These are phyloP conservation scores for Cercophora sp. DNA, from an alignment of 495 filamentous ascomycete species.

Conservation along the genomic window DNA sequence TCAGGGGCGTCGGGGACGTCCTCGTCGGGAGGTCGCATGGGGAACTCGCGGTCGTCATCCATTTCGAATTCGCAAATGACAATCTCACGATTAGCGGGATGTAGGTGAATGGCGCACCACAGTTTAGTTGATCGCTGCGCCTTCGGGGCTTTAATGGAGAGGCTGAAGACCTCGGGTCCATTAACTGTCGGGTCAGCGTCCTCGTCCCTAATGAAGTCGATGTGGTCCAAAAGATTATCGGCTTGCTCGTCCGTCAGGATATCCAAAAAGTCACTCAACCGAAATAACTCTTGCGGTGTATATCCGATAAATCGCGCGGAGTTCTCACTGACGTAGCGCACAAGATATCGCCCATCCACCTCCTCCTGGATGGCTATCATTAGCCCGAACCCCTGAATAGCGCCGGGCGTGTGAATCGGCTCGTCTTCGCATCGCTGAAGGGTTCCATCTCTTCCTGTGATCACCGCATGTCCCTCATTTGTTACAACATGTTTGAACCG, in stretches of 20 bases:
- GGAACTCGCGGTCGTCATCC: constrained; percentile 73
- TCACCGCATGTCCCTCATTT: constrained; percentile 77
- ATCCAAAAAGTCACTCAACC: constrained; percentile 68
- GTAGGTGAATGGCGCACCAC: constrained; percentile 87
- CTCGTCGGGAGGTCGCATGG: constrained; percentile 58
- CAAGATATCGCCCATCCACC: constrained; percentile 59
- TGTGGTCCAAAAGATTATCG: constrained; percentile 77
- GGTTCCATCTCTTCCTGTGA: constrained; percentile 70
- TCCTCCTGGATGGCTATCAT: constrained; percentile 75
- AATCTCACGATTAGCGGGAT: constrained; percentile 58
- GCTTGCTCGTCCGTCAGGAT: constrained; percentile 78
- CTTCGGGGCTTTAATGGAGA: constrained; percentile 58
- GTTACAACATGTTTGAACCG: constrained; percentile 80
- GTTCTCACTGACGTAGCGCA: constrained; percentile 86
- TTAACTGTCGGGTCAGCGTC: constrained; percentile 65
- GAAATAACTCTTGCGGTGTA: constrained; percentile 73
- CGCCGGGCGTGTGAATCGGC: constrained; percentile 86
- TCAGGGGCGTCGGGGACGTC: constrained; percentile 56
- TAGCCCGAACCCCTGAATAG: constrained; percentile 81
- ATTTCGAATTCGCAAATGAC: constrained; percentile 91
- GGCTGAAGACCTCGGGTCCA: constrained; percentile 82
- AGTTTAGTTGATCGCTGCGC: constrained; percentile 55
- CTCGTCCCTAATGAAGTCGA: constrained; percentile 82
- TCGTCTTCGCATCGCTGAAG: constrained; percentile 87
- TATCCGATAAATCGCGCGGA: constrained; percentile 73